Evolutionary conservation across 495 filamentous ascomycete species (phyloP), one percentile per base, ranked within the genome.

Genomic region (Aspergillus bridgeri): DNA sequence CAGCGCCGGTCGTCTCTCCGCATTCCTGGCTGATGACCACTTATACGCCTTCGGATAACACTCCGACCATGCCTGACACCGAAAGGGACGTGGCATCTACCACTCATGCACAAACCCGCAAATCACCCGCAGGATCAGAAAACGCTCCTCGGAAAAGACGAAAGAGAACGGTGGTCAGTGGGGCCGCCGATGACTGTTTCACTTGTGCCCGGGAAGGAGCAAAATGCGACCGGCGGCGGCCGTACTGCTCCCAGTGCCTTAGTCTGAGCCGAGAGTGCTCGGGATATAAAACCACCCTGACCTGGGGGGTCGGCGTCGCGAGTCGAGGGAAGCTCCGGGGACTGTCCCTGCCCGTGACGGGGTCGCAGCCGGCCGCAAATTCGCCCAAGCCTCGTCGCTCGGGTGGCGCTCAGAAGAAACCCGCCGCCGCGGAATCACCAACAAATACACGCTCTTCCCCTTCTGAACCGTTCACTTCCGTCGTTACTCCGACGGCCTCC

Each of bases 261-360:
- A 92, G 96, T 54, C 77, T 87, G 57, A 90, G 91, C 55, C 93
- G 90, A 67, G 91, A 96, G 70, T 98, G 94, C 77, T 91, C 90
- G 45, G 94, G 94, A 59, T 98, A 98, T 79, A 94, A 95, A 75
- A 98, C 94, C 20, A 90, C 92, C 48, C 83, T 98, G 76, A 98
- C 94, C 38, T 98, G 94, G 94, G 94, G 93, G 13, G 89, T 98
- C 38, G 94, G 94, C 22, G 94, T 98, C 60, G 94, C 94, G 42
- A 97, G 93, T 69, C 86, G 94, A 61, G 94, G 94, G 58, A 98
- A 98, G 77, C 83, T 98, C 56, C 83, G 94, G 51, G 94, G 94
- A 17, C 72, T 96, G 57, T 89, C 92, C 45, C 77, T 95, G 21
- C 94, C 94, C 19, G 86, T 98, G 57, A 85, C 69, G 56, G 71